Percentiles rank a stretch among this genome's conserved stretches.
Evolutionary conservation across 73 alveolate species (phyloP).

Genomic region (Breviolum minutum): DNA sequence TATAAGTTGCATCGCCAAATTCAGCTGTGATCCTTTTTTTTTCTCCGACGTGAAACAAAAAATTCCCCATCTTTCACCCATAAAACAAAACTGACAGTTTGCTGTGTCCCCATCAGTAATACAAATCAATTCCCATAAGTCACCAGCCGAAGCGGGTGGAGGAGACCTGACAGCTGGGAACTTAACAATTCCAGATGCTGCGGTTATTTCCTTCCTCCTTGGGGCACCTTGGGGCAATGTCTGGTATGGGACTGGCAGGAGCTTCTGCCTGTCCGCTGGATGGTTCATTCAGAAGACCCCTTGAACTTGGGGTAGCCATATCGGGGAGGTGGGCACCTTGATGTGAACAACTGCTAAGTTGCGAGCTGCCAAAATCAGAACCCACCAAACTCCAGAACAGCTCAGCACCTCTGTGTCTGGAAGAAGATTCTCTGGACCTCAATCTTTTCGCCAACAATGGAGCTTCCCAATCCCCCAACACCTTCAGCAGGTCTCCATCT

Average conservation of each 20-base stretch:
- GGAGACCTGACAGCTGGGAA: constrained; percentile 3
- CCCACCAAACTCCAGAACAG: not conserved
- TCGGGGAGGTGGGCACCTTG: too few species aligned
- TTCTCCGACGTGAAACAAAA: too few species aligned
- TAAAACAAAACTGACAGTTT: too few species aligned
- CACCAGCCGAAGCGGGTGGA: not conserved
- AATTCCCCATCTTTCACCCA: too few species aligned
- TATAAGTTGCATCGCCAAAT: too few species aligned
- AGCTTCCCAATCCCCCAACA: not conserved
- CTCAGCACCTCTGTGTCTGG: not conserved
- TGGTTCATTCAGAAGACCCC: not conserved
- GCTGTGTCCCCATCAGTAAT: too few species aligned
- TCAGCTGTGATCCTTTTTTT: too few species aligned
- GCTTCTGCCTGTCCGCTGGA: not conserved
- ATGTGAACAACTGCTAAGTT: too few species aligned
- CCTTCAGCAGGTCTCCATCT: not conserved
- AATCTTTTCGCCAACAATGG: not conserved
- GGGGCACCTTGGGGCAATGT: constrained; percentile 47
- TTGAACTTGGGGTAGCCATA: not conserved
- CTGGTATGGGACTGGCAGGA: constrained; percentile 70
- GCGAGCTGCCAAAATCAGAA: too few species aligned
- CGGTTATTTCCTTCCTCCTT: too few species aligned
- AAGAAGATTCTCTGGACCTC: constrained; percentile 33
- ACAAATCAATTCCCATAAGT: not conserved
- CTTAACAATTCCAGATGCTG: not conserved